These are phyloP conservation scores for Leucoagaricus sp. DNA, from an alignment of 1,284 basidiomycete species.

Conservation along the genomic window DNA sequence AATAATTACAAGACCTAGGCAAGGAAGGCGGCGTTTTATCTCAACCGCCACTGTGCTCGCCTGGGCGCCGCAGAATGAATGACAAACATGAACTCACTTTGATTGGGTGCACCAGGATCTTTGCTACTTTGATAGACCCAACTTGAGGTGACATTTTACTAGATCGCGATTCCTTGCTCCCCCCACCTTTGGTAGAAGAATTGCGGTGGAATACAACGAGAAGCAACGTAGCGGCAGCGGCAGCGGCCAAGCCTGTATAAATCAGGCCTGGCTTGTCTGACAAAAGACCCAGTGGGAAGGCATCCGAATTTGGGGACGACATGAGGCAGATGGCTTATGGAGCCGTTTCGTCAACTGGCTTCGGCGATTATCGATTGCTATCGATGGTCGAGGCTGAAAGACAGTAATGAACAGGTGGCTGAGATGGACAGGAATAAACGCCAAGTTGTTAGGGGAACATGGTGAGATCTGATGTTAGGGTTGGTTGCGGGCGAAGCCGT, in stretches of 20 bases:
- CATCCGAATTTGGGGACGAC: background rate
- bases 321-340: background rate
- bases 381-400: background rate
- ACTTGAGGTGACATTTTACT: constrained; percentile 3
- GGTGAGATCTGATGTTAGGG: no score
- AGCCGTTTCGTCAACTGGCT: background rate
- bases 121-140: constrained; percentile 41
- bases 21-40: no score
- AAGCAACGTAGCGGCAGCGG: background rate
- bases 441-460: background rate
- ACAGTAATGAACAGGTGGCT: background rate
- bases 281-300: constrained; percentile 3
- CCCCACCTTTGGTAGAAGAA: background rate
- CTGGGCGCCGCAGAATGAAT: background rate
- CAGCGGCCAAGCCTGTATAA: constrained; percentile 3
- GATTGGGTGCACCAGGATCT: constrained; percentile 68
- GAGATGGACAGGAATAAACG: no score
- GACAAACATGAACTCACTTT: constrained; percentile 36
- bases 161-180: background rate
- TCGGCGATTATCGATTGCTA: background rate
- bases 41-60: no score
- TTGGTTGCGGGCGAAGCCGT: background rate
- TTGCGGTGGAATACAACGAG: background rate
- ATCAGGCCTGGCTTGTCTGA: background rate
- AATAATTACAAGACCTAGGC: no score